Evolutionary conservation across 768 basidiomycete genomes (phyloP), one percentile per base, ranked within the genome.

Genomic region (Pleurotus sapidus): DNA sequence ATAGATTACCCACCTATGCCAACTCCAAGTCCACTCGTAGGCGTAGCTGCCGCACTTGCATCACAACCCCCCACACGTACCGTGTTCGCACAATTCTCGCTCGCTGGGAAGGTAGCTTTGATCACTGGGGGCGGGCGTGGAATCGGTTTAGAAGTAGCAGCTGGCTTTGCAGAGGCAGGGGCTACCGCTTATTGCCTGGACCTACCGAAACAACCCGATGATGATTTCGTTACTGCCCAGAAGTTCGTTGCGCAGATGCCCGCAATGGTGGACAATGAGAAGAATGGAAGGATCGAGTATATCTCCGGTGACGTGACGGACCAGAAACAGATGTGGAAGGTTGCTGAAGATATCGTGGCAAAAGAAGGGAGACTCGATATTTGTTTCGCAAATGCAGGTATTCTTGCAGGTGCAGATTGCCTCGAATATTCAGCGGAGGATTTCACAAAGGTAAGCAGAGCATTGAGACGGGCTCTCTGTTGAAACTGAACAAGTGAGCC

Each of bases 381-480:
- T 15, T 87, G 85, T 59, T 67, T 88, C 49, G 86, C 87, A 0
- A 84, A 84, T 20, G 88, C 88, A 27, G 88, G 87, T 7, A 80
- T 89, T 46, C 62, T 86, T 62, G 72, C 71, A 38, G 60, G 77
- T 47, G 76, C 61, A 23, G 78, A 79, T 23, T 84, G 83, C 55
- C 64, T 87, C 63, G 81, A 86, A 30, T 87, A 84, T 63, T 72
- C 81, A 3, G 84, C 70, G 9, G 72, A 77, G 37, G 75, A 84
- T 50, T 88, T 86, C 60, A 69, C 75, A 58, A 79, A 87, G 66
- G 86, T 84, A 47, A 47, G 71, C 61, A 8, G 40, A 30, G 17
- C 18, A 14, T 25, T 12, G 18, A 5, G 27, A 45, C 7, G 27
- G 11, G 8, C 25, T 4, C 0, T 34, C 9, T 8, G 14, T 49